Evolutionary conservation across 305 asterid species (phyloP), one percentile per base, ranked within the genome.

Genomic region (Fraxinus nigra): DNA sequence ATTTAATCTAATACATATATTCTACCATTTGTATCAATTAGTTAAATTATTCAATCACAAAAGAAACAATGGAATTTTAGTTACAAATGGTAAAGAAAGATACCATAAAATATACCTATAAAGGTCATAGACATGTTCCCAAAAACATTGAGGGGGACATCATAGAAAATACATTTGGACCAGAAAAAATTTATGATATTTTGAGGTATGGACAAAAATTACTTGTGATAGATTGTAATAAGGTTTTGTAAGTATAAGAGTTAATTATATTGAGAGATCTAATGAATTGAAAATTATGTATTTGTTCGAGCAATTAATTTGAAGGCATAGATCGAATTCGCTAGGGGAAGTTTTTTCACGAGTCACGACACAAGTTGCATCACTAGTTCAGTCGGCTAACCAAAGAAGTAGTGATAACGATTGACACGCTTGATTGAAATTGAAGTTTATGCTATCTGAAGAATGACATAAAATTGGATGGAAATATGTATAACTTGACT

Each of bases 61-160:
- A 54, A 54, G 22, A 51, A 4, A 4, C 0, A 8, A 14, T 5
- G 65, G 24, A 54, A 18, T 16, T 18, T 4, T 56, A 14, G 65
- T 16, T 18, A n/a, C 4, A 56, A 56, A 56, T 56, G 20, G 63
- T 16, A 54, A 59, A 59, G 3, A 59, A 59, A 7, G 30, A 20
- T 61, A 1, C 9, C 18, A 61, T 72, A 28, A 65, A 43, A 72
- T 72, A 59, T 70, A 18, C 37, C 37, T 34, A 34, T 34, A 34
- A 63, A 63, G 54, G 75, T 61, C 16, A 18, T 77, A 65, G 80
- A 67, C 72, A 78, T 81, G 59, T 84, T 63, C 35, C 51, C 37
- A 38, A 34, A 80, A 54, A 69, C 80, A 82, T 76, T 7, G 43
- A 7, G 0, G 4, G 70, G 43, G 77, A 81, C 78, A 78, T 75